phyloP scores from a whole-genome alignment of 139 green algal genomes.

The Coelastrella sp. region DNA sequence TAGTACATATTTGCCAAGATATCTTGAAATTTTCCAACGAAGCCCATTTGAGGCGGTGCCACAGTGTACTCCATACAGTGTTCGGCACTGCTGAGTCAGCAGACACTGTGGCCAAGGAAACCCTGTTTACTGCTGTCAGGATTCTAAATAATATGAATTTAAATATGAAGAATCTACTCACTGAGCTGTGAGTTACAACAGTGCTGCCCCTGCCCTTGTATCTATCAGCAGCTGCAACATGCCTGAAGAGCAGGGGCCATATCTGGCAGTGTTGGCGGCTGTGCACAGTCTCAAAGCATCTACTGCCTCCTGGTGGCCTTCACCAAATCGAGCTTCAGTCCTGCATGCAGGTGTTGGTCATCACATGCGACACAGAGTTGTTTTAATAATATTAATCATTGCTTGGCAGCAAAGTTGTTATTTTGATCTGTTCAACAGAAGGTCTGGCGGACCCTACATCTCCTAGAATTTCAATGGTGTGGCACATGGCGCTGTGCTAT shows the following conservation, averaged over 20 bases:
- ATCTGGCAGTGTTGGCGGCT: constrained; percentile 12
- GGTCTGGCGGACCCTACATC: background rate
- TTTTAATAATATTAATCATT: too few species aligned
- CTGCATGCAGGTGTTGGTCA: background rate
- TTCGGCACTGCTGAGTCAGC: too few species aligned
- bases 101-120: too few species aligned
- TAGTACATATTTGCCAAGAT: too few species aligned
- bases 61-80: too few species aligned
- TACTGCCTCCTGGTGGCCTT: constrained; percentile 24
- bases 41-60: too few species aligned
- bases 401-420: background rate
- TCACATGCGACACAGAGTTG: background rate
- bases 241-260: background rate
- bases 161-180: too few species aligned
- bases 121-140: too few species aligned
- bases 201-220: constrained; percentile 30
- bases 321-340: constrained; percentile 33
- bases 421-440: background rate
- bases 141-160: too few species aligned
- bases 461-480: background rate
- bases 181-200: constrained; percentile 5
- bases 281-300: constrained; percentile 20
- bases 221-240: constrained; percentile 44
- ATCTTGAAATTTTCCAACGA: too few species aligned
- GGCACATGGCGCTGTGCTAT: background rate